A percentile compares a stretch with the other conserved stretches of the same genome.
phyloP scores from a whole-genome alignment of 1,284 basidiomycete species.

The Malassezia cuniculi region DNA sequence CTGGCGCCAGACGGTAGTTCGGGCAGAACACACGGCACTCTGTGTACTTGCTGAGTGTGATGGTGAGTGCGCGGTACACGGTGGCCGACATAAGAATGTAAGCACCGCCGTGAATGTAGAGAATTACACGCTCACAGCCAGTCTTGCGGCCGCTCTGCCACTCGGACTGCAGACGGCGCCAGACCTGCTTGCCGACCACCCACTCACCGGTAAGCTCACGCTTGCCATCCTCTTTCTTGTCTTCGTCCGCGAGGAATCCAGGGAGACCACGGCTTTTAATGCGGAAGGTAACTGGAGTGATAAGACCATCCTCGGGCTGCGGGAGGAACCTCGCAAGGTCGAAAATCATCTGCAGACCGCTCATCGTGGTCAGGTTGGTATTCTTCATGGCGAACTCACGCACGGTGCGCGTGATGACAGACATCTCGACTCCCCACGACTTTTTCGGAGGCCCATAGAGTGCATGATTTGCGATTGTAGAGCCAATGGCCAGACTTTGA shows the following conservation, averaged over 20 bases:
- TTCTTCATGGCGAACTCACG: slow-evolving; percentile 65
- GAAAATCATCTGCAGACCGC: slow-evolving; percentile 57
- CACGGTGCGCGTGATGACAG: slow-evolving; percentile 58
- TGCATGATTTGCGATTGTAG: slow-evolving; percentile 39
- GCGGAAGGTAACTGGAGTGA: slow-evolving; percentile 84
- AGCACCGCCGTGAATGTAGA: slow-evolving; percentile 92
- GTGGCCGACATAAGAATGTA: slow-evolving; percentile 88
- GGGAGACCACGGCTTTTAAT: slow-evolving; percentile 62
- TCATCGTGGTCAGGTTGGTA: slow-evolving; percentile 72
- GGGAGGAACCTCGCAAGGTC: slow-evolving; percentile 70
- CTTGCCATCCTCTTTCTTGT: slow-evolving; percentile 59
- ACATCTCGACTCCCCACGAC: slow-evolving; percentile 67
- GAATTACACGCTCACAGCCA: slow-evolving; percentile 64
- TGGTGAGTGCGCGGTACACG: slow-evolving; percentile 81
- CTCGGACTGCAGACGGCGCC: slow-evolving; percentile 73
- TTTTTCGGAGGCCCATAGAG: slow-evolving; percentile 61
- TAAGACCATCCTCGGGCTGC: slow-evolving; percentile 78
- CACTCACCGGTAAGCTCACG: slow-evolving; percentile 86
- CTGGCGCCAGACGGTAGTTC: slow-evolving; percentile 89
- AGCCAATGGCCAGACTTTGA: slow-evolving; percentile 38
- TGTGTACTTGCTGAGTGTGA: slow-evolving; percentile 76
- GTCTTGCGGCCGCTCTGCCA: slow-evolving; percentile 48
- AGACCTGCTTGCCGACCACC: slow-evolving; percentile 82
- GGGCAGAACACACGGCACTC: slow-evolving; percentile 91
- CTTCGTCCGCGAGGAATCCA: slow-evolving; percentile 63